Percentiles rank a stretch among this genome's conserved stretches.
These are phyloP conservation scores for Suillus subalutaceus DNA, from an alignment of 768 basidiomycete genomes.

Conservation along the genomic window DNA sequence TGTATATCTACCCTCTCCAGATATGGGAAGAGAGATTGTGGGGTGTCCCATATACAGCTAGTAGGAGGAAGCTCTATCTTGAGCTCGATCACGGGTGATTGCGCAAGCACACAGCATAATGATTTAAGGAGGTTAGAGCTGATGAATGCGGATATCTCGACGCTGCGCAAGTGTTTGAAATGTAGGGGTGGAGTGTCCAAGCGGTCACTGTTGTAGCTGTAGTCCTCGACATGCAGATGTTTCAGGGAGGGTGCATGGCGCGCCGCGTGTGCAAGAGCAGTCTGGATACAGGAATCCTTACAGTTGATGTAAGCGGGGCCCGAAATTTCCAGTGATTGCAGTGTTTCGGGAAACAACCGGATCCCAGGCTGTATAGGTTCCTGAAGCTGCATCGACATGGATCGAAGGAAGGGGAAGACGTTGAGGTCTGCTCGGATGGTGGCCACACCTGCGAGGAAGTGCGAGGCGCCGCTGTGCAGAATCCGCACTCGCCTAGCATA, in stretches of 20 bases:
- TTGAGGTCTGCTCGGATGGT: constrained; percentile 15
- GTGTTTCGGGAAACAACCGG: constrained; percentile 20
- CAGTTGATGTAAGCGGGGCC: constrained; percentile 16
- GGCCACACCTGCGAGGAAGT: constrained; percentile 20
- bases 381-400: constrained; percentile 18
- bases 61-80: constrained; percentile 7
- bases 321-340: constrained; percentile 16
- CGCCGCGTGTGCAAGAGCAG: constrained; percentile 20
- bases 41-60: not conserved
- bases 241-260: constrained; percentile 17
- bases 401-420: constrained; percentile 18
- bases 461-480: constrained; percentile 11
- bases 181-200: constrained; percentile 2
- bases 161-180: constrained; percentile 5
- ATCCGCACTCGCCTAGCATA: constrained; percentile 22
- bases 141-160: constrained; percentile 5
- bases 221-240: constrained; percentile 12
- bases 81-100: constrained; percentile 9
- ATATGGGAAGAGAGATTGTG: not conserved
- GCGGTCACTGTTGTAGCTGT: constrained; percentile 6
- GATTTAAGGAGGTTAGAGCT: constrained; percentile 3
- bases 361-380: constrained; percentile 14
- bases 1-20: constrained; percentile 3
- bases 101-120: constrained; percentile 3
- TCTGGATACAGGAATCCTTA: constrained; percentile 19